phyloP scores from a whole-genome alignment of 2,329 filamentous ascomycete species.

The Aureobasidium melanogenum region DNA sequence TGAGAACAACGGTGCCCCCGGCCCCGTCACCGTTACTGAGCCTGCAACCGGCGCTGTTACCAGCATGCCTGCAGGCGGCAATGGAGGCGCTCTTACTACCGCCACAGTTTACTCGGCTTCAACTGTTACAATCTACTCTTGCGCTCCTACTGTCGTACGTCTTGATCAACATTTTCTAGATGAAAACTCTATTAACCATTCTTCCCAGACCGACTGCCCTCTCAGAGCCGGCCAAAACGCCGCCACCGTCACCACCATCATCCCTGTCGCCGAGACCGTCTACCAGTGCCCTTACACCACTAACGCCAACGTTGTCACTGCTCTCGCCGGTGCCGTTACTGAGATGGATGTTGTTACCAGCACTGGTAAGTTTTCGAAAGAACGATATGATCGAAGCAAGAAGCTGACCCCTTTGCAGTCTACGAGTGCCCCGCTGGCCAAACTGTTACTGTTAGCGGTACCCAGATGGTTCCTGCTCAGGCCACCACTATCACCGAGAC shows the following conservation, averaged over 20 bases:
- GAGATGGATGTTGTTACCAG: neutral
- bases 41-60: neutral
- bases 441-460: neutral
- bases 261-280: conserved; percentile 14
- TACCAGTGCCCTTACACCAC: conserved; percentile 3
- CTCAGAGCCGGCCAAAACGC: conserved; percentile 13
- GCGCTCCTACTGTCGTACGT: conserved; percentile 9
- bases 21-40: neutral
- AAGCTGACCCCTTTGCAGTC: conserved; percentile 6
- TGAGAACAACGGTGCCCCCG: neutral
- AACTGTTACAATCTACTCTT: conserved; percentile 13
- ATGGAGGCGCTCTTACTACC: neutral
- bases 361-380: neutral
- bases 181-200: neutral
- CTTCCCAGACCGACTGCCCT: conserved; percentile 1
- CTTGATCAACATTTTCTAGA: too few relatives aligned
- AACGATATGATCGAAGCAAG: neutral
- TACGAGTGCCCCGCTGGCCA: conserved; percentile 27
- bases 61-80: neutral
- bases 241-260: conserved; percentile 15
- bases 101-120: conserved; percentile 10
- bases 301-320: conserved; percentile 16
- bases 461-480: conserved; percentile 1
- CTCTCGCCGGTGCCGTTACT: conserved; percentile 16
- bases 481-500: neutral